Evolutionary conservation across 805 yeast genomes (phyloP).

Genomic region (Vanderwaltozyma polyspora): DNA sequence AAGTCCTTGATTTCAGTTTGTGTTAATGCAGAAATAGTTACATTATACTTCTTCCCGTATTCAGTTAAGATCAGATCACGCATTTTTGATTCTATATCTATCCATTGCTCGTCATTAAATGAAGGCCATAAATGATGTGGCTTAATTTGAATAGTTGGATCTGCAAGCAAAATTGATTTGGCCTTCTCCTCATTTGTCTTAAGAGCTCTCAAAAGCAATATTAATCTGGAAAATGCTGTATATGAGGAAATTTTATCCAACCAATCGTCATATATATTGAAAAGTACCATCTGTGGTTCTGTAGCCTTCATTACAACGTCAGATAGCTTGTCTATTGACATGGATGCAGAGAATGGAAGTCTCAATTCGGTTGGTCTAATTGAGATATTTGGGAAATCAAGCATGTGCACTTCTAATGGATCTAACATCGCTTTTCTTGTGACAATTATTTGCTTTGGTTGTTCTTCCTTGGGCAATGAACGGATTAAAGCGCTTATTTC

Average conservation of each 20-base stretch:
- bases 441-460: constrained; percentile 84
- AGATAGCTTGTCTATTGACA: constrained; percentile 69
- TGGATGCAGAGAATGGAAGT: constrained; percentile 78
- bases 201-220: constrained; percentile 72
- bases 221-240: constrained; percentile 86
- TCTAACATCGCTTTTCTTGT: constrained; percentile 86
- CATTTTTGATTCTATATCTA: constrained; percentile 72
- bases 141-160: constrained; percentile 53
- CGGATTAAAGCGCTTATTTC: constrained; percentile 87
- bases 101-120: constrained; percentile 82
- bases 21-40: constrained; percentile 76
- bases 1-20: constrained; percentile 90
- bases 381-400: constrained; percentile 87
- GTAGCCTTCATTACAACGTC: constrained; percentile 75
- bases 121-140: constrained; percentile 92
- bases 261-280: constrained; percentile 95
- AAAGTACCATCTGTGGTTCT: constrained; percentile 86
- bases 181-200: constrained; percentile 70
- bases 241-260: constrained; percentile 66
- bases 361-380: constrained; percentile 83
- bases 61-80: constrained; percentile 81
- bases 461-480: constrained; percentile 85
- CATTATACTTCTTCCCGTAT: constrained; percentile 75
- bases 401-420: constrained; percentile 93
- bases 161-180: constrained; percentile 64